phyloP scores from a whole-genome alignment of 768 basidiomycete species.

The Suillus subluteus region DNA sequence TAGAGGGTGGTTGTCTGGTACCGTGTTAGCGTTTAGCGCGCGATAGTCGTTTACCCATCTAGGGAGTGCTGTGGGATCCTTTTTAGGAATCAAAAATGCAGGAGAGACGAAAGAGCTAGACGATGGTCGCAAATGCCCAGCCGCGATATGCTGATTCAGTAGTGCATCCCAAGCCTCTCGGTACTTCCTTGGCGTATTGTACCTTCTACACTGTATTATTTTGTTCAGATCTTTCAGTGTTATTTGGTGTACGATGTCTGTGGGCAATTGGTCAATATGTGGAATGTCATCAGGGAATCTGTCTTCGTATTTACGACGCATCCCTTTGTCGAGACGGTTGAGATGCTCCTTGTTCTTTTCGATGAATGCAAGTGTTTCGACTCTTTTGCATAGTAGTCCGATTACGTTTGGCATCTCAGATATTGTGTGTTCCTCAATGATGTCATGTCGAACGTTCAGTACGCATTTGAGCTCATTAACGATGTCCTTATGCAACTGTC shows the following conservation, averaged over 20 bases:
- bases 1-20: slow-evolving; percentile 24
- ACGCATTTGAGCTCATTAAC: fast-evolving
- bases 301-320: slow-evolving; percentile 12
- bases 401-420: no score
- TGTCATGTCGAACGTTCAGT: no score
- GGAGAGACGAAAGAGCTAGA: slow-evolving; percentile 33
- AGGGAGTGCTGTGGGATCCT: slow-evolving; percentile 13
- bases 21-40: slow-evolving; percentile 24
- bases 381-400: no score
- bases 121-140: slow-evolving; percentile 31
- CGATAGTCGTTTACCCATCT: slow-evolving; percentile 25
- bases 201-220: slow-evolving; percentile 18
- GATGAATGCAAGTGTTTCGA: no score
- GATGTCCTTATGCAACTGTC: fast-evolving
- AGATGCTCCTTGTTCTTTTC: slow-evolving; percentile 3
- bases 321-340: background rate
- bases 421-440: no score
- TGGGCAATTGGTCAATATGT: slow-evolving; percentile 19
- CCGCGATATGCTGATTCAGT: slow-evolving; percentile 35
- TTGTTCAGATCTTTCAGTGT: slow-evolving; percentile 18
- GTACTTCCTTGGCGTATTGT: slow-evolving; percentile 28
- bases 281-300: slow-evolving; percentile 26
- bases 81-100: slow-evolving; percentile 33
- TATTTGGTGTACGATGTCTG: slow-evolving; percentile 20
- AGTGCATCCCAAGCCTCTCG: slow-evolving; percentile 32